Base-by-base conservation (phyloP, 1,284 basidiomycete genomes). In the Ceratobasidium sp. region DNA sequence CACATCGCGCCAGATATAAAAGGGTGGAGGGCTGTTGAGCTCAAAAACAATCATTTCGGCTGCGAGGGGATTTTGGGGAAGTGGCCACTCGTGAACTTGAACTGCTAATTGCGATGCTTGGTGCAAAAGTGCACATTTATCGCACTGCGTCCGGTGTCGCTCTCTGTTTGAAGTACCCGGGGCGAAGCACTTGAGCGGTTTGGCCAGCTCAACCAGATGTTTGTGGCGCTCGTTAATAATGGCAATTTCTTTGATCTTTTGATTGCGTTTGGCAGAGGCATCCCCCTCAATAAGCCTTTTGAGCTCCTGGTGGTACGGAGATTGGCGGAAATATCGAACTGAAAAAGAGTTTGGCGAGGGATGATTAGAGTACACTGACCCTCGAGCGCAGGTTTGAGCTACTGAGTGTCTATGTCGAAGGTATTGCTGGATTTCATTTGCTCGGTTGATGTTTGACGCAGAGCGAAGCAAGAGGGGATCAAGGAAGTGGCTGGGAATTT, bases 81-180 rank as follows among this genome's bases (percentile, higher is more conserved):
- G 76, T 0, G 86, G 86, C 87, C 85, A 87, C 64, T 88, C 87
- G 49, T 85, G 79, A 3, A 38, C 11, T 38, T 11, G 35, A 38
- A 5, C 35, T 38, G 35, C 35, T 5, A 5, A 38, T 11, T 11
- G 35, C 11, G 6, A 38, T n/a, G 79, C 77, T 59, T 77, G 14
- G 1, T 50, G 32, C 41, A 80, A 66, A 1, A 82, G 75, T 0
- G 2, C 1, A 71, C 86, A 87, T 64, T 80, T 84, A 0, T 0
- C 6, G 71, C 83, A 83, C 0, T 21, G 8, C 1, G 6, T 28
- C 2, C 23, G 11, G 1, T 32, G 38, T 3, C 21, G 7, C 5
- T 11, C 18, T 23, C 35, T n/a, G 7, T 13, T 35, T 8, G 38
- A 41, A n/a, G n/a, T n/a, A 21, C n/a, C 3, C 16, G 6, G 21